Evolutionary conservation across 352 stramenopile genomes (phyloP), one percentile per base, ranked within the genome.

Genomic region (Pythium biforme): DNA sequence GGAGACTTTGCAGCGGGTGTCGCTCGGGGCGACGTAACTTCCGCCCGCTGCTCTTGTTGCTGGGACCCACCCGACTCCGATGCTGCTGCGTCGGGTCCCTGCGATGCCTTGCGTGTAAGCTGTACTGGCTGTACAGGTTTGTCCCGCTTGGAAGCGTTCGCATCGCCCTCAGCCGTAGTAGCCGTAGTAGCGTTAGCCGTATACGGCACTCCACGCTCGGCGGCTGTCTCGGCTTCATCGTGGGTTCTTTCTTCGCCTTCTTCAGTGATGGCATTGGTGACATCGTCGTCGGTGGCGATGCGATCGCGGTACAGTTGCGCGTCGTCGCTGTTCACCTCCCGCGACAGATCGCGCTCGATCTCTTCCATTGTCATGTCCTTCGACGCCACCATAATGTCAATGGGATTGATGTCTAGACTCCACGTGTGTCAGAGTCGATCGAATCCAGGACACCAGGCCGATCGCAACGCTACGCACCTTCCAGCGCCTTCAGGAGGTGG

Each of bases 311-410:
- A 88, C 51, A 72, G 66, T 14, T 73, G 45, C 0, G 81, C 80
- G 0, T 51, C 59, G 0, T 73, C 70, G 45, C 79, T 79, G 12
- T 68, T 79, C 20, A 89, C 39, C 58, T 89, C 81, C 0, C 54
- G 47, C 27, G 81, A 61, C 12, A 90, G 60, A 31, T 90, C 71
- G 8, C 59, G 41, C 9, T 81, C 46, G 52, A 90, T 87, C n/a
- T 66, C 64, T 12, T 87, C 72, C 45, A 72, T 41, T 14, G 70
- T 77, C 5, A 81, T 37, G 3, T 66, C 31, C 29, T 89, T 89
- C 3, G 77, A 86, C 6, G 74, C 66, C 34, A 88, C 62, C 14
- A 89, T 45, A 34, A 90, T 85, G 40, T 89, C 74, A 39, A 89
- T 60, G 26, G 61, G 70, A 14, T 64, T 72, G 31, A 90, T 73